A percentile compares a stretch with the other conserved stretches of the same genome.
Conservation (phyloP, 192 early-diverging fungal genomes). For the Haplosporangium gracile region DNA sequence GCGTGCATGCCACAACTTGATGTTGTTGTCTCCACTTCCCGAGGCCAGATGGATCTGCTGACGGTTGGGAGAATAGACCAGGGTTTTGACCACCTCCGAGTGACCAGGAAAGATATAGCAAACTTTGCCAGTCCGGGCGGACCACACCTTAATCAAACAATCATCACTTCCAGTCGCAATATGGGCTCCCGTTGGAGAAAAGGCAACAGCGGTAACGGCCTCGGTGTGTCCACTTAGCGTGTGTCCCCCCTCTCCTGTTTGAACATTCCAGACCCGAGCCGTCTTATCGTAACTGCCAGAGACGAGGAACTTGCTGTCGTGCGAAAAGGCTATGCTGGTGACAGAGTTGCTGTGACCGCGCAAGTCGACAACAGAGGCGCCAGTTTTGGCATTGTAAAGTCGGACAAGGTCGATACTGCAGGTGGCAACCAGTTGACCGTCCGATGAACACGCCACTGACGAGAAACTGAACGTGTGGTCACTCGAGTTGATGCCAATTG, state of each 20-base stretch:
- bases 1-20: background rate
- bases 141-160: background rate
- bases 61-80: background rate
- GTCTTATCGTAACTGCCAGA: background rate
- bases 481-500: background rate
- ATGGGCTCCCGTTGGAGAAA: background rate
- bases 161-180: background rate
- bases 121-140: background rate
- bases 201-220: background rate
- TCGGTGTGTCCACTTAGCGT: background rate
- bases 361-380: background rate
- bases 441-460: background rate
- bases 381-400: background rate
- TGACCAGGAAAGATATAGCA: background rate
- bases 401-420: background rate
- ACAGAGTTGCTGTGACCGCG: background rate
- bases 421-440: background rate
- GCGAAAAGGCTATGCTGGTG: background rate
- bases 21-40: background rate
- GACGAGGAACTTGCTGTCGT: background rate
- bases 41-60: background rate
- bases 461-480: background rate
- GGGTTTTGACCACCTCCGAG: background rate
- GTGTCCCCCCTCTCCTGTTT: background rate
- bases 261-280: background rate